Base-by-base conservation (phyloP, 306 rosid species). In the Prunus mume region DNA sequence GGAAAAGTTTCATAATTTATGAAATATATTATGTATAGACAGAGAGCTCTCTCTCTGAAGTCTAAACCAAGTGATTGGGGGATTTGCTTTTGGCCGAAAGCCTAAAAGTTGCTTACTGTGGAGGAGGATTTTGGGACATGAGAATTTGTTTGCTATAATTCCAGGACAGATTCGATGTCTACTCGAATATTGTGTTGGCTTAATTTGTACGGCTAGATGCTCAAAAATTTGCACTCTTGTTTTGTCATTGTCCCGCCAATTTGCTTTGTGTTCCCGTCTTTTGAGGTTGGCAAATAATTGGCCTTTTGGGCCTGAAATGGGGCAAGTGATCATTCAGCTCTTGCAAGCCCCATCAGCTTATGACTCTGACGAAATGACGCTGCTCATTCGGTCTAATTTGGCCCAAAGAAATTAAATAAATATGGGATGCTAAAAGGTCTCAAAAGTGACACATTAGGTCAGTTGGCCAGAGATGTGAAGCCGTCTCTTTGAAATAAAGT, bases 81-180 rank as follows among this genome's bases (percentile, higher is more conserved):
- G n/a, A 2, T 68, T 14, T 68, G 20, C 15, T 70, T 70, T 51
- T 70, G 6, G 50, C 76, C 55, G 76, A 72, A 72, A 57, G 56
- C 65, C 22, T 32, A 12, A 62, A 62, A 62, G 43, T 14, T 62
- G 12, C 0, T 62, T 5, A 54, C 0, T 57, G 12, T 1, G 34
- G 38, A 60, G 9, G 73, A 25, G 1, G 30, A n/a, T 25, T 1
- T 69, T 27, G 75, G 65, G n/a, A 71, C 20, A 12, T 52, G 75
- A n/a, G 47, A 25, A 4, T 0, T 25, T 30, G 34, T 25, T 15
- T 4, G 54, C 41, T 9, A 15, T 47, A 19, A 49, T 50, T 56
- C 5, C 13, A 12, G 22, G 2, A 20, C 3, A 24, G 22, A 34
- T 72, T 55, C 22, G 27, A 2, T 18, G 2, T 27, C 49, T 28